Evolutionary conservation across 306 rosid species (phyloP).

Genomic region (Cicer yamashitae): DNA sequence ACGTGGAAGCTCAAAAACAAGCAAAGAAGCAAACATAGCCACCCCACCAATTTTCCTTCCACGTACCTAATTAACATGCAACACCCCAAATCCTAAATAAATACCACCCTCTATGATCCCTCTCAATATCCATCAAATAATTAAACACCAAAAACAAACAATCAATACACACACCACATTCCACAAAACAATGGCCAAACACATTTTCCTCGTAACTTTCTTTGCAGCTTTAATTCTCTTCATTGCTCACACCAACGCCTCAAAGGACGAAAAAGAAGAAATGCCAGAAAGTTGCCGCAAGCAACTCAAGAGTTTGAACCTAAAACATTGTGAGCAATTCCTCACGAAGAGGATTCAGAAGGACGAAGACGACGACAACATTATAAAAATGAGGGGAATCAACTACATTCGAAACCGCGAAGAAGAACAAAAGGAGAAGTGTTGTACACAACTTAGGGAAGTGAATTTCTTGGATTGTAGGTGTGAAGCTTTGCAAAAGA

Average conservation of each 20-base stretch:
- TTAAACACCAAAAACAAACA: not conserved
- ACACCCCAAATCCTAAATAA: conserved; percentile 29
- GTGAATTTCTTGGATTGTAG: conserved; percentile 23
- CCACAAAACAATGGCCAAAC: conserved; percentile 14
- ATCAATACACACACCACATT: not conserved
- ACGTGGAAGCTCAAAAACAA: conserved; percentile 35
- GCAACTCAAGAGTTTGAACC: conserved; percentile 12
- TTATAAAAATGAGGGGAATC: not conserved
- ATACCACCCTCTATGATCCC: not conserved
- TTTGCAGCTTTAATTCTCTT: conserved; percentile 11
- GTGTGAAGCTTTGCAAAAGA: conserved; percentile 44
- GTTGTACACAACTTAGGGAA: conserved; percentile 33
- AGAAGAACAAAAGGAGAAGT: not conserved
- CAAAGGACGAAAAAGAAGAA: not conserved
- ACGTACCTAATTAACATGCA: conserved; percentile 45
- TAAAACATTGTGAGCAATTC: conserved; percentile 29
- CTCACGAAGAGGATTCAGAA: not conserved
- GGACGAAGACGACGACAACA: not conserved
- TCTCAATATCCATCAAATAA: not conserved
- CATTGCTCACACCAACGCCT: not conserved
- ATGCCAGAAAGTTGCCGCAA: not conserved
- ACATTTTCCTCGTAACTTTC: conserved; percentile 19
- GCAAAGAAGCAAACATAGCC: conserved; percentile 32
- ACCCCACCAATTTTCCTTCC: conserved; percentile 35
- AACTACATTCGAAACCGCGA: not conserved